Evolutionary conservation across 371 early-diverging fungal genomes (phyloP).

Genomic region (Mucor velutinosus): DNA sequence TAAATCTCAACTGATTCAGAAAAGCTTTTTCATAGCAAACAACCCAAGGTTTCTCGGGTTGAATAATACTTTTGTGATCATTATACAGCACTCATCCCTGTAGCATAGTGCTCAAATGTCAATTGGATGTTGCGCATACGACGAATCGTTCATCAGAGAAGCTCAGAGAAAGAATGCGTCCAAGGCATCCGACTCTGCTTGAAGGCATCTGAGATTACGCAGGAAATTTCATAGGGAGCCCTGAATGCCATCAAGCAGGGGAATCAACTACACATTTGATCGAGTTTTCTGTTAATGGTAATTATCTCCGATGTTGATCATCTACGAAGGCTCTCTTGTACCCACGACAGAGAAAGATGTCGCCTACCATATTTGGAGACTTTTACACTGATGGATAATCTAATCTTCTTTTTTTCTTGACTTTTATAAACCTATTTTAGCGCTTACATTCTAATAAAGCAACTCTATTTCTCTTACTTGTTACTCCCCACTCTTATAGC

Average conservation of each 20-base stretch:
- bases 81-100: too few relatives aligned
- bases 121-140: too few relatives aligned
- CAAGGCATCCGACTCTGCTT: too few relatives aligned
- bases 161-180: too few relatives aligned
- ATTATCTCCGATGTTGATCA: conserved; percentile 1
- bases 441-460: background rate
- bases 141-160: too few relatives aligned
- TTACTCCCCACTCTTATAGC: conserved; percentile 8
- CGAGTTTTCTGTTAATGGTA: background rate
- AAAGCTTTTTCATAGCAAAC: too few relatives aligned
- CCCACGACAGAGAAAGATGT: background rate
- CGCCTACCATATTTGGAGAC: conserved; percentile 9
- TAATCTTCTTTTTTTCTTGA: conserved; percentile 11
- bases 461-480: background rate
- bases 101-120: too few relatives aligned
- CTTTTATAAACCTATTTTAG: conserved; percentile 1
- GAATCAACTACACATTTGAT: background rate
- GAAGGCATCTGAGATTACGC: too few relatives aligned
- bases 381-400: conserved; percentile 13
- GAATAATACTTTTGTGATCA: too few relatives aligned
- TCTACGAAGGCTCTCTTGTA: background rate
- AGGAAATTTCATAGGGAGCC: too few relatives aligned
- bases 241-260: background rate
- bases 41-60: too few relatives aligned
- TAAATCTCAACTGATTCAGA: too few relatives aligned